Evolutionary conservation across 805 yeast genomes (phyloP).

Genomic region (Barnettozyma populi): DNA sequence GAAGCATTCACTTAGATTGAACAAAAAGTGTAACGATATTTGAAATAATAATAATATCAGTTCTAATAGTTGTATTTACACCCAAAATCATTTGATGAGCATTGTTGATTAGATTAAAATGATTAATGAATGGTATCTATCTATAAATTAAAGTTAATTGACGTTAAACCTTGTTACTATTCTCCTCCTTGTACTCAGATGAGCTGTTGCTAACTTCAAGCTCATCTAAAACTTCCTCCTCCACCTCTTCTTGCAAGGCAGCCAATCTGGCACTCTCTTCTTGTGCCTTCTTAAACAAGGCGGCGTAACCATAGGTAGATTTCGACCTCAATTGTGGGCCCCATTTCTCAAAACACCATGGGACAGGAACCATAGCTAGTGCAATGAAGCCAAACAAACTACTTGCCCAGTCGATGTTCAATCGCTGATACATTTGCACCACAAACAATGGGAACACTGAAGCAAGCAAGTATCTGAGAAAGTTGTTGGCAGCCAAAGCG

Average conservation of each 20-base stretch:
- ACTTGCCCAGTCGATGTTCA: conserved; percentile 78
- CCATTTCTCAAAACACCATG: conserved; percentile 58
- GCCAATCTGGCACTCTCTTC: conserved; percentile 26
- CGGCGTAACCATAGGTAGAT: conserved; percentile 58
- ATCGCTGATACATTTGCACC: conserved; percentile 69
- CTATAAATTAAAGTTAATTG: background rate
- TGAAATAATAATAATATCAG: background rate
- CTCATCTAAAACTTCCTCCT: conserved; percentile 10
- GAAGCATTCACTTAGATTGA: conserved; percentile 20
- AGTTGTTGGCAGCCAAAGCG: conserved; percentile 85
- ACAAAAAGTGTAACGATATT: background rate
- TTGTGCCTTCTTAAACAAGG: conserved; percentile 36
- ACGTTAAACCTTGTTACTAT: background rate
- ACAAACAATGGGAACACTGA: conserved; percentile 83
- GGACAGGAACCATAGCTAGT: conserved; percentile 67
- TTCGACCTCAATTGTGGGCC: conserved; percentile 52
- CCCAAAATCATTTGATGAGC: background rate
- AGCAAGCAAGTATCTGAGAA: conserved; percentile 68
- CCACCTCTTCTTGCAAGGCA: conserved; percentile 13
- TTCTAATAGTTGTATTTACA: background rate
- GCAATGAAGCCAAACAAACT: conserved; percentile 60
- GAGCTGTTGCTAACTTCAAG: conserved; percentile 2
- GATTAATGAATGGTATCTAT: background rate
- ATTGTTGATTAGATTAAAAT: background rate
- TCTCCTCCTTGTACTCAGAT: background rate